These are phyloP conservation scores for Solanum virginianum DNA, from an alignment of 257 asterid genomes.

Conservation along the genomic window DNA sequence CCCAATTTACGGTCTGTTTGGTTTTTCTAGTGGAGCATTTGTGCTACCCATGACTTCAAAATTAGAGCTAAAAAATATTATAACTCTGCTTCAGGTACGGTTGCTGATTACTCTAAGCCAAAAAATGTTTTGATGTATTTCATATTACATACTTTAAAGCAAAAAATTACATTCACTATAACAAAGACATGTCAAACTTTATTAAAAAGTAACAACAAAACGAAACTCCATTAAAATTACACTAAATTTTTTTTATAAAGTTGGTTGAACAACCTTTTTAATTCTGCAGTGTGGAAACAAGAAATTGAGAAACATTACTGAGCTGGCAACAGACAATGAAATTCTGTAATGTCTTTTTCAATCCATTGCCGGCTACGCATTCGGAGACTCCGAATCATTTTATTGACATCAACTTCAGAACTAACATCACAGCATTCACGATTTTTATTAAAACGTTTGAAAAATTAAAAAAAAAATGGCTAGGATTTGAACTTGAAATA, in stretches of 20 bases:
- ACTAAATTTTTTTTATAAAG: background rate
- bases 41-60: background rate
- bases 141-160: background rate
- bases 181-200: background rate
- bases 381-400: too few species aligned
- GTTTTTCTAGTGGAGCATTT: background rate
- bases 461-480: background rate
- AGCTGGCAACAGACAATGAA: background rate
- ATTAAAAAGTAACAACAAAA: background rate
- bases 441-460: accelerated
- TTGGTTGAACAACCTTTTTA: background rate
- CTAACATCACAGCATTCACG: background rate
- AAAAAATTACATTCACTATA: background rate
- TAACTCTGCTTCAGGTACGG: background rate
- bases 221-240: background rate
- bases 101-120: background rate
- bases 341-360: background rate
- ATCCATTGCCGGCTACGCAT: background rate
- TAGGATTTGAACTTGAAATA: background rate
- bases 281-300: background rate
- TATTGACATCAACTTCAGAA: background rate
- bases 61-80: background rate
- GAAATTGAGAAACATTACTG: background rate
- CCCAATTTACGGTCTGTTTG: background rate
- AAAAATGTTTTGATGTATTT: too few species aligned